Base-by-base conservation (phyloP, 495 filamentous ascomycete genomes). In the Astrothelium macrocarpum region DNA sequence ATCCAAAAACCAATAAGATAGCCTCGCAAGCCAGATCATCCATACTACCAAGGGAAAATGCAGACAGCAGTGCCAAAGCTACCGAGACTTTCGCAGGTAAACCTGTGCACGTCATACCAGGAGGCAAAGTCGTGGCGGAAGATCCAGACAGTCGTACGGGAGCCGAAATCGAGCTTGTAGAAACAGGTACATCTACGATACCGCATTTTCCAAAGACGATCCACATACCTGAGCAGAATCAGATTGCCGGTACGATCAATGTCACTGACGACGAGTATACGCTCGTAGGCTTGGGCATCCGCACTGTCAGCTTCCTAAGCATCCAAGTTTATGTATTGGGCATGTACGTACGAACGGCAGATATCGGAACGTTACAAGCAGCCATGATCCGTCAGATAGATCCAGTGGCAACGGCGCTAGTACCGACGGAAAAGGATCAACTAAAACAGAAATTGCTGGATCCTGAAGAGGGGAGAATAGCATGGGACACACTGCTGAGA, bases 291-390 rank as follows among this genome's bases (percentile, higher is more conserved):
- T 78, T 96, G 43, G 94, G 94, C 10, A 83, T 93, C 59, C 84
- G 94, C 60, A 93, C 87, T 9, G 94, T 98, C 23, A 91, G 86
- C 42, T 95, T 97, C 71, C 73, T 98, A 46, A 76, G 83, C n/a
- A 89, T 98, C 29, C 85, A 95, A 72, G 94, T 98, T 62, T 98
- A 98, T 78, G 88, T 96, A 18, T 88, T 95, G 0, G 94, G 94
- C 7, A 77, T 94, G 66, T 98, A 98, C 75, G 80, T 96, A 29
- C 88, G 89, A 25, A 91, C 85, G 2, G 74, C 83, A 39, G 90
- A 95, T 69, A 85, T 97, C 62, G 73, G 75, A 7, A 70, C 73
- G 26, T 74, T 89, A 23, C 85, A 87, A 70, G 73, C 73, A 60
- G 75, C 77, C 29, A 76, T 89, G 29, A 75, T 88, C 32, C 75